Evolutionary conservation across 1,284 basidiomycete genomes (phyloP), one percentile per base, ranked within the genome.

Genomic region (Pholiota adiposa): DNA sequence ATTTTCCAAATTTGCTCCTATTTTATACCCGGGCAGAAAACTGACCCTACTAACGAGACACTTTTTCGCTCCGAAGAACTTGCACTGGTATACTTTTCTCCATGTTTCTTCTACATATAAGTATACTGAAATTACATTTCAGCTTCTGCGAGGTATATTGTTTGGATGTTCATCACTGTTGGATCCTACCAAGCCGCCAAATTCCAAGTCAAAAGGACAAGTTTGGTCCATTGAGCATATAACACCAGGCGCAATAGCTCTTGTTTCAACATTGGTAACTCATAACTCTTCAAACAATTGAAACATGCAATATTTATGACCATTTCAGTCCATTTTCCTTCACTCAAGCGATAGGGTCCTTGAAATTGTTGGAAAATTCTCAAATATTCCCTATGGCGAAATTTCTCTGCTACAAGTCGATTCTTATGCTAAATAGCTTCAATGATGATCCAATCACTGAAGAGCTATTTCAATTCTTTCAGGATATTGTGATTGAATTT

Each of bases 1-100:
- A 36, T 52, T 52, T 18, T 52, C 51, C 5, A 52, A 52, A 40
- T 52, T 29, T 31, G 51, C 51, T 7, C 51, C 51, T 8, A 52
- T 52, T 52, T 33, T 52, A 9, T 52, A n/a, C 29, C 51, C 51
- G 21, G 9, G 12, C 38, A 19, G 9, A 7, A 19, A 18, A 21
- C 19, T 12, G n/a, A 38, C 11, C 19, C 18, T 9, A n/a, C n/a
- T n/a, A n/a, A n/a, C n/a, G 29, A 51, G 2, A 52, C 36, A 31
- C 9, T 52, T 1, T 52, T 52, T 40, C 4, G 19, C 19, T 52
- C 12, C 19, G n/a, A 38, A 18, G 8, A 38, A 11, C 34, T 52
- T 34, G 34, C 51, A 11, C 16, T 36, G 8, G 51, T 52, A 52
- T n/a, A 27, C 6, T 49, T 19, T n/a, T 49, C n/a, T n/a, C n/a